Evolutionary conservation across 2,329 filamentous ascomycete genomes (phyloP).

Genomic region (Penicillium sp.): DNA sequence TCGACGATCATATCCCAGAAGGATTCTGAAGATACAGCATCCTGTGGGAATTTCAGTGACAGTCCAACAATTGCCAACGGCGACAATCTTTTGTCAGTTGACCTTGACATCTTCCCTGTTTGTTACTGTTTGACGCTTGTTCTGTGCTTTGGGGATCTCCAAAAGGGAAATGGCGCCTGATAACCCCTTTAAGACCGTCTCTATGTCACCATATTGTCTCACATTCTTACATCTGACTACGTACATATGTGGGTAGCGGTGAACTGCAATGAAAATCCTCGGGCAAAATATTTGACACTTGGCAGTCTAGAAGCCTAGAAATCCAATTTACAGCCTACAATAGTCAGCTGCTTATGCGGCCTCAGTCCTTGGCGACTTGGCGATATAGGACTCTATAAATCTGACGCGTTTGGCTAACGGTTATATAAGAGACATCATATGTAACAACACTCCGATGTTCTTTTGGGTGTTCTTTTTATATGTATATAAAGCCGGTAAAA

Average conservation of each 20-base stretch:
- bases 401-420: neutral
- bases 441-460: neutral
- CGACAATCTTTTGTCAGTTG: neutral
- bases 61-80: slow-evolving; percentile 27
- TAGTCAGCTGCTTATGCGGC: neutral
- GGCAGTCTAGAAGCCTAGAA: neutral
- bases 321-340: neutral
- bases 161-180: neutral
- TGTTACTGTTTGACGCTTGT: neutral
- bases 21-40: slow-evolving; percentile 17
- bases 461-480: neutral
- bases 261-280: neutral
- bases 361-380: neutral
- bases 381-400: neutral
- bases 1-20: slow-evolving; percentile 27
- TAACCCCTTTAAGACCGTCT: neutral
- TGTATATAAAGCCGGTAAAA: neutral
- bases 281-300: neutral
- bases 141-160: neutral
- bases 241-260: neutral
- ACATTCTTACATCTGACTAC: neutral
- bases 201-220: neutral
- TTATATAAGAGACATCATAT: neutral
- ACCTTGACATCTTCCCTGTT: neutral
- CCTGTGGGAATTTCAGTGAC: slow-evolving; percentile 21